These are phyloP conservation scores for Trichoderma oligosporum DNA, from an alignment of 2,329 filamentous ascomycete genomes.

Conservation along the genomic window DNA sequence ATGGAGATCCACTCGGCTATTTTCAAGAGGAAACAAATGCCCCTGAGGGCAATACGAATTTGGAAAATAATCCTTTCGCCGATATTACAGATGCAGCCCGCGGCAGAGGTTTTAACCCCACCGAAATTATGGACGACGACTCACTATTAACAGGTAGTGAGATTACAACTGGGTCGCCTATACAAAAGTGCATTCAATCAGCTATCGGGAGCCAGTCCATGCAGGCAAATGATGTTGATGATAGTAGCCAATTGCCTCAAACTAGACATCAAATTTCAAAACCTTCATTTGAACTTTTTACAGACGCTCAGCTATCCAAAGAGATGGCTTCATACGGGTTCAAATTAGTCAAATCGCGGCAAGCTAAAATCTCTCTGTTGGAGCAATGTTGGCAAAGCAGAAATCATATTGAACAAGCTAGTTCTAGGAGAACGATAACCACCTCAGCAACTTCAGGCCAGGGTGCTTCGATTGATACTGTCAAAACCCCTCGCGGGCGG, in stretches of 20 bases:
- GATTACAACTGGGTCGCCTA: conserved; percentile 20
- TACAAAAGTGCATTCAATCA: not conserved
- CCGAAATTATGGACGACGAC: conserved; percentile 13
- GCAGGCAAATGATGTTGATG: not conserved
- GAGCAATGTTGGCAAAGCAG: conserved; percentile 68
- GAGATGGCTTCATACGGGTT: conserved; percentile 65
- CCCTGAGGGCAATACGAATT: not conserved
- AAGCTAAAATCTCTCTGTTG: conserved; percentile 66
- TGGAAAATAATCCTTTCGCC: conserved; percentile 24
- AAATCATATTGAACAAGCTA: conserved; percentile 29
- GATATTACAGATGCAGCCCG: conserved; percentile 27
- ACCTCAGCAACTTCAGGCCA: not conserved
- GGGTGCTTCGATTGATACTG: not conserved
- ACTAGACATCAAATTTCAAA: conserved; percentile 20
- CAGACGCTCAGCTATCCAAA: conserved; percentile 58
- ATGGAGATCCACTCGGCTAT: conserved; percentile 42
- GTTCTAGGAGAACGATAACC: conserved; percentile 21
- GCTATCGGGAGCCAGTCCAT: not conserved
- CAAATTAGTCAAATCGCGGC: conserved; percentile 64
- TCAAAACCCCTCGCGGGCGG: conserved; percentile 29
- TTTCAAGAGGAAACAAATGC: conserved; percentile 14
- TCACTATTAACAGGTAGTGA: conserved; percentile 26
- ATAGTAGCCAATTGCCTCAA: not conserved
- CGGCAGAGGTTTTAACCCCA: conserved; percentile 6
- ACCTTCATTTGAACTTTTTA: conserved; percentile 59